Base-by-base conservation (phyloP, 2,329 filamentous ascomycete species). In the Eurotiales sp. region DNA sequence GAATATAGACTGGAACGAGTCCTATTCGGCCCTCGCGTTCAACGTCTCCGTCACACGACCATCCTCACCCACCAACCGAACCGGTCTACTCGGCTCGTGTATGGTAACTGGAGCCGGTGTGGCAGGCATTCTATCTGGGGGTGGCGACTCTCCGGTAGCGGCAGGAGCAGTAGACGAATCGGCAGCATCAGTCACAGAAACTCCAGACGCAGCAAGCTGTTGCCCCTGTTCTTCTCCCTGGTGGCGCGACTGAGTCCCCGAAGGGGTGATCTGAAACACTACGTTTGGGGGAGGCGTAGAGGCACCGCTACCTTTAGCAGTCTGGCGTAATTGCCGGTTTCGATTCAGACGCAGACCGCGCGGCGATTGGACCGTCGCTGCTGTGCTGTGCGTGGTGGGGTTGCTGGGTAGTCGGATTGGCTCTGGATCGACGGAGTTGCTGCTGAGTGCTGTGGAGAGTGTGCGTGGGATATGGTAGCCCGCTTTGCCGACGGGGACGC, bases 401-500 rank as follows among this genome's bases (percentile, higher is more conserved):
- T 55, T 53, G 15, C 58, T 64, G 1, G 55, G 56, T 6, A 70
- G 64, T 1, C 65, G 57, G 2, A 69, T 58, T 3, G 66, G 58
- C 7, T 66, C 61, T 4, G 52, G 59, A 8, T 68, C 64, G 3
- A 61, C 52, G 10, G 60, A 53, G n/a, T 61, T 61, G 45, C 62
- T 72, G 47, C 73, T 80, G n/a, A 75, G 62, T 4, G 65, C 71
- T 15, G 59, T 67, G 42, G 74, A 76, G 43, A 76, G 66, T 7
- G 72, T 74, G 44, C 72, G 66, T 0, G 72, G 73, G n/a, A 76
- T 63, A 51, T 74, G 62, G 47, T 75, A 75, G 14, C 73, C 73
- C 1, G 73, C 66, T 60, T 76, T 76, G 21, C 71, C 74, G 3
- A 93, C 67, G 0, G 90, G 90, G 12, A 95, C 88, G 45, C 84